Evolutionary conservation across 257 asterid species (phyloP).

Genomic region (Scutellaria baicalensis): DNA sequence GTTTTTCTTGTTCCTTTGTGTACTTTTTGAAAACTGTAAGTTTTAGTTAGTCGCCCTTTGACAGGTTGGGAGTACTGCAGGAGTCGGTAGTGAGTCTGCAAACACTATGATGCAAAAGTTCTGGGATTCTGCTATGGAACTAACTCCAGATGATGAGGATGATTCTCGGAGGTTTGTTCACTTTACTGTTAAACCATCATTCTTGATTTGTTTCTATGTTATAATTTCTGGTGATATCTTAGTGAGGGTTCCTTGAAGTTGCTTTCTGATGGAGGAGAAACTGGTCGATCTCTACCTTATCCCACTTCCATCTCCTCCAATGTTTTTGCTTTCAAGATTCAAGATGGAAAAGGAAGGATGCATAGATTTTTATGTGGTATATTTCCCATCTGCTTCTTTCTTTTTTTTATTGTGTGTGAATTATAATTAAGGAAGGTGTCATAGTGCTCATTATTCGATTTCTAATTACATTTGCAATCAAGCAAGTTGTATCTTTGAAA

Average conservation of each 20-base stretch:
- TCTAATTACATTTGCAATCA: neutral
- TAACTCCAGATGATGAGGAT: conserved; percentile 78
- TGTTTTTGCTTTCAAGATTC: conserved; percentile 76
- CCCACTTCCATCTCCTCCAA: conserved; percentile 49
- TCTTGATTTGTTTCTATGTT: conserved; percentile 9
- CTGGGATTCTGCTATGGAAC: conserved; percentile 99
- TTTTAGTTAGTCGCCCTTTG: conserved; percentile 13
- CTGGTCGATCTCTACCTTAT: conserved; percentile 48
- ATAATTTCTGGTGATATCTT: conserved; percentile 24
- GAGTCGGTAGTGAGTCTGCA: conserved; percentile 59
- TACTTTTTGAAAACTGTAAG: neutral
- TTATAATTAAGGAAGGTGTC: neutral
- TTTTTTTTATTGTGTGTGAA: neutral
- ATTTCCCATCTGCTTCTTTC: conserved; percentile 4
- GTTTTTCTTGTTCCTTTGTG: neutral
- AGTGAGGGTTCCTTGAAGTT: conserved; percentile 78
- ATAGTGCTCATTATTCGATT: neutral
- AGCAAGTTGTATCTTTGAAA: neutral
- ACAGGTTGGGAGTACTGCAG: conserved; percentile 83
- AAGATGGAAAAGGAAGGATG: conserved; percentile 86
- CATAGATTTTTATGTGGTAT: conserved; percentile 85
- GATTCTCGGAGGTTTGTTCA: conserved; percentile 57
- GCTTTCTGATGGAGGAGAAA: conserved; percentile 75
- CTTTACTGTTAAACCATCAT: neutral
- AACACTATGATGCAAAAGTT: conserved; percentile 83